Evolutionary conservation across 371 early-diverging fungal species (phyloP).

Genomic region (Mucor irregularis): DNA sequence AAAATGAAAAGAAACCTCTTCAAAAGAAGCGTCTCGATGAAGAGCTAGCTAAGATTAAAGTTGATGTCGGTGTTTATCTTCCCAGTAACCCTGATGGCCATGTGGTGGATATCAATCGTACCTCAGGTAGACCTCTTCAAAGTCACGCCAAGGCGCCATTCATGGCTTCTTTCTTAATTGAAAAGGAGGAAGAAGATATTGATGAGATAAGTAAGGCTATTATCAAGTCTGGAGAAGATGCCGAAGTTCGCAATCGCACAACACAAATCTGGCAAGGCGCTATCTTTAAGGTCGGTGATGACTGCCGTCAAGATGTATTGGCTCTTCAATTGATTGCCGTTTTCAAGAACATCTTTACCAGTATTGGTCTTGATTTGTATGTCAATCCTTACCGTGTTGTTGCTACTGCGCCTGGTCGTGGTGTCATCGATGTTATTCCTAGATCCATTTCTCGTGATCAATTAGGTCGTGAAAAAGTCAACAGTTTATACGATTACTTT

Average conservation of each 20-base stretch:
- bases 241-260: slow-evolving; percentile 30
- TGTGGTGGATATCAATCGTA: slow-evolving; percentile 94
- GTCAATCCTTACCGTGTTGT: slow-evolving; percentile 98
- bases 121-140: slow-evolving; percentile 95
- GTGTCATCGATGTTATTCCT: slow-evolving; percentile 99
- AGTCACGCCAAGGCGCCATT: slow-evolving; percentile 99
- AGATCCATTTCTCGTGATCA: slow-evolving; percentile 97
- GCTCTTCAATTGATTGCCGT: slow-evolving; percentile 98
- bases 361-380: slow-evolving; percentile 92
- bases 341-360: slow-evolving; percentile 95
- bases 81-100: slow-evolving; percentile 97
- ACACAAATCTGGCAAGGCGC: slow-evolving; percentile 76
- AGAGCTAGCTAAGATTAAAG: slow-evolving; percentile 91
- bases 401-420: slow-evolving; percentile 97
- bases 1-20: slow-evolving; percentile 91
- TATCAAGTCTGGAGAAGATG: slow-evolving; percentile 37
- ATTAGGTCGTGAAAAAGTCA: slow-evolving; percentile 98
- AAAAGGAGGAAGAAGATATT: slow-evolving; percentile 53
- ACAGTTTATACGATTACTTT: slow-evolving; percentile 95
- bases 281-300: slow-evolving; percentile 99
- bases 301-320: slow-evolving; percentile 98
- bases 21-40: slow-evolving; percentile 84
- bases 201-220: slow-evolving; percentile 55
- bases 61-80: slow-evolving; percentile 97
- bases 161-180: slow-evolving; percentile 97